A percentile compares a stretch with the other conserved stretches of the same genome.
These are phyloP conservation scores for Lentinus tigrinus DNA, from an alignment of 768 basidiomycete genomes.

Conservation along the genomic window DNA sequence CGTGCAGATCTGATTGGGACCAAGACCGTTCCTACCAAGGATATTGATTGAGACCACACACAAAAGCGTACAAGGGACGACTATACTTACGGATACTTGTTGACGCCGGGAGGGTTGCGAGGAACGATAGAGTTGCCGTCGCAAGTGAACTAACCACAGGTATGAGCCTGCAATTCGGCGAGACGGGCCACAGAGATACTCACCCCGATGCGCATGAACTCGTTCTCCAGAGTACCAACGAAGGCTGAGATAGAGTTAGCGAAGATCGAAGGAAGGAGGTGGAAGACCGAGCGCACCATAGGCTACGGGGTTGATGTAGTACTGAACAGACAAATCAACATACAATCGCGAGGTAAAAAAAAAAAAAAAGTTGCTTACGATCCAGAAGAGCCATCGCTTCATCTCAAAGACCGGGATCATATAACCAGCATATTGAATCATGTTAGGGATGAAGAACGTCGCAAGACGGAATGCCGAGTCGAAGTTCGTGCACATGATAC, in stretches of 20 bases:
- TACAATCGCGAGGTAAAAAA: conserved; percentile 5
- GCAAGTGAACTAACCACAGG: conserved; percentile 45
- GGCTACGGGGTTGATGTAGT: conserved; percentile 75
- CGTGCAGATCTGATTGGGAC: conserved; percentile 77
- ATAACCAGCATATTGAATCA: conserved; percentile 72
- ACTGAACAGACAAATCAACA: conserved; percentile 38
- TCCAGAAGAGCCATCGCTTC: conserved; percentile 87
- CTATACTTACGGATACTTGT: conserved; percentile 58
- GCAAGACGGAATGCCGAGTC: conserved; percentile 53
- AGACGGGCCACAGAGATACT: conserved; percentile 23
- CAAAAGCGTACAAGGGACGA: conserved; percentile 23
- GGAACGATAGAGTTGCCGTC: conserved; percentile 67
- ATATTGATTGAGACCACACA: conserved; percentile 22
- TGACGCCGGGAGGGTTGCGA: conserved; percentile 53
- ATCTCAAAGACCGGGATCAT: conserved; percentile 65
- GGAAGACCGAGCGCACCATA: conserved; percentile 46
- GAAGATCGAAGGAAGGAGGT: neutral
- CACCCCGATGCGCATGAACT: conserved; percentile 71
- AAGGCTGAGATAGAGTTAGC: conserved; percentile 46
- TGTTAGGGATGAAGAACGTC: conserved; percentile 73
- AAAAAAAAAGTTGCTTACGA: conserved; percentile 44
- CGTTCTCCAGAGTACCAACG: conserved; percentile 81
- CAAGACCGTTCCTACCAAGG: conserved; percentile 42
- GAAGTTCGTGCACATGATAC: conserved; percentile 53
- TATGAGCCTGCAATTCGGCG: conserved; percentile 1